These are phyloP conservation scores for Amylocystis lapponica DNA, from an alignment of 768 basidiomycete species.

Conservation along the genomic window DNA sequence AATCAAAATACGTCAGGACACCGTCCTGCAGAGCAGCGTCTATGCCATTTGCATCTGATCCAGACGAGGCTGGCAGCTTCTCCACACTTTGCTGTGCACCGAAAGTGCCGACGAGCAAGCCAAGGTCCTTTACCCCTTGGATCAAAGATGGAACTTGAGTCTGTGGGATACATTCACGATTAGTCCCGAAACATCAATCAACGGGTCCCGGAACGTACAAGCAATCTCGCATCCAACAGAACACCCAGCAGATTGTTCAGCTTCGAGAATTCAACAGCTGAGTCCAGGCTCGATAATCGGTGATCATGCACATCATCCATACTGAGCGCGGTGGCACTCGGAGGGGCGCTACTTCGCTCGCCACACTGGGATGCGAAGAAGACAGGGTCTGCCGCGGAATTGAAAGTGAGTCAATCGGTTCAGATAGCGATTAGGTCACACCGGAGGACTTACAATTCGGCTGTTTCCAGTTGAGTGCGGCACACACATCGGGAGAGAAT, in stretches of 20 bases:
- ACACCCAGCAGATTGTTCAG: slow-evolving; percentile 90
- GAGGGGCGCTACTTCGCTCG: slow-evolving; percentile 36
- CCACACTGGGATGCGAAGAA: slow-evolving; percentile 92
- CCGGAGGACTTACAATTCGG: slow-evolving; percentile 88
- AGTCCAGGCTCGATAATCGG: slow-evolving; percentile 67
- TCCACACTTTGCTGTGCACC: slow-evolving; percentile 46
- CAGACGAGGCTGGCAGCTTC: slow-evolving; percentile 27
- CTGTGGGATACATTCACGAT: slow-evolving; percentile 31
- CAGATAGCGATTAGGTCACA: too few species aligned
- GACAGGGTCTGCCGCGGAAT: slow-evolving; percentile 69
- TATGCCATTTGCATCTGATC: slow-evolving; percentile 39
- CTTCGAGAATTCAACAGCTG: slow-evolving; percentile 91
- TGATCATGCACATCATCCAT: slow-evolving; percentile 39
- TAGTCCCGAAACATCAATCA: too few species aligned
- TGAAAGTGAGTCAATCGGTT: slow-evolving; percentile 5
- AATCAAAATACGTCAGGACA: slow-evolving; percentile 63
- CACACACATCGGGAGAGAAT: slow-evolving; percentile 85
- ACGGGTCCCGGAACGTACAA: slow-evolving; percentile 74
- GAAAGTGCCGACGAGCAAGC: slow-evolving; percentile 81
- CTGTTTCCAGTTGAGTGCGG: slow-evolving; percentile 97
- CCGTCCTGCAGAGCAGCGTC: slow-evolving; percentile 68
- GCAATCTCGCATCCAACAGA: slow-evolving; percentile 77
- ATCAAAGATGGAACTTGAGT: slow-evolving; percentile 86
- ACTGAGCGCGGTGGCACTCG: slow-evolving; percentile 34
- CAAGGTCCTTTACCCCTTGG: slow-evolving; percentile 82